Conservation (phyloP, 495 filamentous ascomycete species). For the Neurospora sp. region DNA sequence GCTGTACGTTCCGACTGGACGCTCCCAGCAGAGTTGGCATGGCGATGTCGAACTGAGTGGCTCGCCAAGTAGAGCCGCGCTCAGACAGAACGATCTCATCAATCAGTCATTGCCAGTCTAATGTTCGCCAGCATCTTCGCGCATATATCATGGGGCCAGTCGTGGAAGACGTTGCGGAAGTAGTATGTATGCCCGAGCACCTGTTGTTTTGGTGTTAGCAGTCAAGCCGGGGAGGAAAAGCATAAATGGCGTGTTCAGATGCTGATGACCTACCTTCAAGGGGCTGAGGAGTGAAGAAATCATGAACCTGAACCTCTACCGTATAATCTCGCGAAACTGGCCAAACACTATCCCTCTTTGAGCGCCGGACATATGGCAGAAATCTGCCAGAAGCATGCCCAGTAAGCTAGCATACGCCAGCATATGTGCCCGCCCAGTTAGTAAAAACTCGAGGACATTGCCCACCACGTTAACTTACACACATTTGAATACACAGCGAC, state of each 20-base stretch:
- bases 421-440: no score
- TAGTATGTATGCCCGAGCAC: constrained; percentile 40
- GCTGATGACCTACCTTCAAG: background rate
- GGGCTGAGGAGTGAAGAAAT: constrained; percentile 38
- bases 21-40: background rate
- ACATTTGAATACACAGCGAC: no score
- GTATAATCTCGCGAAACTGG: no score
- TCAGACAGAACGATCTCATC: constrained; percentile 35
- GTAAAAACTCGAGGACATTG: no score
- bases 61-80: background rate
- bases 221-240: background rate
- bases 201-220: constrained; percentile 11
- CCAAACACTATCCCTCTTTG: no score
- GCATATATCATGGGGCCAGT: constrained; percentile 32
- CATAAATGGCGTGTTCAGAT: background rate
- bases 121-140: constrained; percentile 28
- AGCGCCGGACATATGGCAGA: no score
- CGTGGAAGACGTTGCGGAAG: constrained; percentile 36
- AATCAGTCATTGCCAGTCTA: constrained; percentile 31
- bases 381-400: no score
- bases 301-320: constrained; percentile 23
- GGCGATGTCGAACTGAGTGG: background rate
- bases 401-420: no score
- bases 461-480: no score
- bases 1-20: background rate